A percentile compares a stretch with the other conserved stretches of the same genome.
Evolutionary conservation across 2,329 filamentous ascomycete genomes (phyloP).

Genomic region (Arthrobotrys musiformis): DNA sequence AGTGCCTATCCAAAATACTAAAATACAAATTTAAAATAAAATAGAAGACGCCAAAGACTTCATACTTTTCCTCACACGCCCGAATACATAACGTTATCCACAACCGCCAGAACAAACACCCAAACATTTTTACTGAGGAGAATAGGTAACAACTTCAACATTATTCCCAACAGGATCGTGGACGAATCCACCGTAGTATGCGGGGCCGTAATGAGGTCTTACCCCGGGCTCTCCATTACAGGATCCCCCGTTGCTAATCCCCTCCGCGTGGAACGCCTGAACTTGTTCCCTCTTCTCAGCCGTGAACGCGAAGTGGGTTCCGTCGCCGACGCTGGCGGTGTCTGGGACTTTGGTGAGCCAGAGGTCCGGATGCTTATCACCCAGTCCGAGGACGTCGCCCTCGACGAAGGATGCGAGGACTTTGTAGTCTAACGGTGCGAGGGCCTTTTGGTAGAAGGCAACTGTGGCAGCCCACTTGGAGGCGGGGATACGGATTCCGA

Average conservation of each 20-base stretch:
- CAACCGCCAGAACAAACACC: neutral
- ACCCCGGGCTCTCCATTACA: conserved; percentile 28
- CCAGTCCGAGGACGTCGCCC: conserved; percentile 29
- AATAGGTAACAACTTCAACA: conserved; percentile 34
- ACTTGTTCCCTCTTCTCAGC: conserved; percentile 19
- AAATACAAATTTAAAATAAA: conserved; percentile 6
- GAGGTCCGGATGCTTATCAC: conserved; percentile 30
- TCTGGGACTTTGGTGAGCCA: conserved; percentile 33
- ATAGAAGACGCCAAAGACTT: neutral
- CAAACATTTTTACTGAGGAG: conserved; percentile 12
- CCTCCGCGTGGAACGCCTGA: conserved; percentile 24
- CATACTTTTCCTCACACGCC: neutral
- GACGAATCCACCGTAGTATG: conserved; percentile 34
- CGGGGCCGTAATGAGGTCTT: conserved; percentile 29
- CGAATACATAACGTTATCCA: neutral
- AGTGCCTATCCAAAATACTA: conserved; percentile 19
- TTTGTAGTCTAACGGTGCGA: conserved; percentile 24
- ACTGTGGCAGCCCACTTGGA: conserved; percentile 31
- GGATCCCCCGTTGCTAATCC: conserved; percentile 14
- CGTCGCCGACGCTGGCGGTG: conserved; percentile 2
- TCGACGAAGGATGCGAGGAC: conserved; percentile 28
- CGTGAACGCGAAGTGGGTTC: conserved; percentile 32
- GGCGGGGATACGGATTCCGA: conserved; percentile 27
- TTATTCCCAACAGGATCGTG: conserved; percentile 47
- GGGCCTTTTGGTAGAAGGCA: conserved; percentile 33